Conservation (phyloP, 768 basidiomycete species). For the Paxillus ammoniavirescens region DNA sequence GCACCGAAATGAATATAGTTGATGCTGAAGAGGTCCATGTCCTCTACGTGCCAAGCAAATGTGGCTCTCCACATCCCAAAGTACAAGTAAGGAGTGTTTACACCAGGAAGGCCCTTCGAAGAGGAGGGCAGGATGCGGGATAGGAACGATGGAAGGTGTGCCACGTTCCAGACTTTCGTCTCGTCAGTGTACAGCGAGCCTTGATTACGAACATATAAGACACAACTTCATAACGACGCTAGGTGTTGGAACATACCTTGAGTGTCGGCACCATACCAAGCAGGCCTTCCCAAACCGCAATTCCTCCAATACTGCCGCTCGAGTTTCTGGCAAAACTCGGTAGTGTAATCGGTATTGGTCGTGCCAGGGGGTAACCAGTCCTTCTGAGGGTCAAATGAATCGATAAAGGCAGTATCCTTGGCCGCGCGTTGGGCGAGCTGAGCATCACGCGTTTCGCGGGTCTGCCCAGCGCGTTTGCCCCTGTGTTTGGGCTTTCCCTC, state of each 20-base stretch:
- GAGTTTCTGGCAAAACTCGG: constrained; percentile 82
- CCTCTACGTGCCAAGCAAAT: constrained; percentile 99
- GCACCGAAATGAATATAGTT: constrained; percentile 99
- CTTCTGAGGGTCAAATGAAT: constrained; percentile 65
- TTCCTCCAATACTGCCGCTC: constrained; percentile 94
- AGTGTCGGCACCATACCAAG: constrained; percentile 98
- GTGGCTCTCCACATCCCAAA: constrained; percentile 99
- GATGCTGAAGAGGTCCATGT: constrained; percentile 98
- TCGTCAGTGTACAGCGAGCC: constrained; percentile 72
- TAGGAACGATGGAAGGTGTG: constrained; percentile 80
- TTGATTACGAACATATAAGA: constrained; percentile 18
- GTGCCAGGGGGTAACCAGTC: constrained; percentile 85
- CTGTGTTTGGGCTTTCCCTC: constrained; percentile 39
- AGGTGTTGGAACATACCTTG: constrained; percentile 54
- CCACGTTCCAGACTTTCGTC: constrained; percentile 92
- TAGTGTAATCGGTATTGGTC: constrained; percentile 73
- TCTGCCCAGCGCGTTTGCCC: constrained; percentile 40
- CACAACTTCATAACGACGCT: not conserved
- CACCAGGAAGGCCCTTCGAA: constrained; percentile 79
- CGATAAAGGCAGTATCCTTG: constrained; percentile 55
- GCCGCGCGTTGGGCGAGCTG: constrained; percentile 46
- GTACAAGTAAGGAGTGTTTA: constrained; percentile 96
- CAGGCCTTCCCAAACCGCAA: constrained; percentile 81
- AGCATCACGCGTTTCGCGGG: constrained; percentile 45
- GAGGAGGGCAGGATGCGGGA: constrained; percentile 72